Evolutionary conservation across 2,329 filamentous ascomycete species (phyloP).

Genomic region (Stylonectria norvegica): DNA sequence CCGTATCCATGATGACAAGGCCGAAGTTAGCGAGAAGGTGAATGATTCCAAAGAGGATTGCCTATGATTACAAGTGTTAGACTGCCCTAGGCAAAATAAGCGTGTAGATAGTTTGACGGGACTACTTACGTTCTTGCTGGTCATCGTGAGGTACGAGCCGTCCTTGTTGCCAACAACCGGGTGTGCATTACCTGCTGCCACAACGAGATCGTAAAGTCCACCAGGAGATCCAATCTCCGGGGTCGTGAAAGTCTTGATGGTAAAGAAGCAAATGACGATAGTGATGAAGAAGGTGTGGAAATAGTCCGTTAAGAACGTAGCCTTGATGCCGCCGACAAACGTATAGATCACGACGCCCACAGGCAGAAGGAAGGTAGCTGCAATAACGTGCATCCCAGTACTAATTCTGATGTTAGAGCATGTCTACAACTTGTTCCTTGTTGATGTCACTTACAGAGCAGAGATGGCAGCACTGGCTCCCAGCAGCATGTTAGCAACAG

Average conservation of each 20-base stretch:
- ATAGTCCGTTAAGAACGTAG: conserved; percentile 48
- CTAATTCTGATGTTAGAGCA: conserved; percentile 27
- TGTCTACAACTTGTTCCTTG: too few relatives aligned
- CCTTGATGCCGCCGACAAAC: conserved; percentile 39
- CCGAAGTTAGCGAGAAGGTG: conserved; percentile 50
- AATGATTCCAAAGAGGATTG: conserved; percentile 48
- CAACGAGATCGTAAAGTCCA: conserved; percentile 48
- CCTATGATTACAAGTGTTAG: conserved; percentile 34
- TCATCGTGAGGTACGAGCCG: conserved; percentile 56
- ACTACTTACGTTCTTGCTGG: conserved; percentile 41
- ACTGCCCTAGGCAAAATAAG: too few relatives aligned
- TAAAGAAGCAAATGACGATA: conserved; percentile 49
- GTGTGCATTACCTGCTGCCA: conserved; percentile 39
- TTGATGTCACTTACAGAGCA: conserved; percentile 29
- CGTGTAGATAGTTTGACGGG: too few relatives aligned
- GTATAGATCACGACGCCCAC: conserved; percentile 39
- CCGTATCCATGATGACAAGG: conserved; percentile 52
- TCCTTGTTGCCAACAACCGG: conserved; percentile 50
- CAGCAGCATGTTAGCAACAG: conserved; percentile 51
- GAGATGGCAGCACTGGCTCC: conserved; percentile 34
- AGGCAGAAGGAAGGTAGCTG: conserved; percentile 44
- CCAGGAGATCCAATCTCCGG: conserved; percentile 47
- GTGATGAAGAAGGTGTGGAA: conserved; percentile 54
- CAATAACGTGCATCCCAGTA: conserved; percentile 49
- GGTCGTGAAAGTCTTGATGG: conserved; percentile 43